Conservation (phyloP, 345 rosid genomes). For the Salix exigua region DNA sequence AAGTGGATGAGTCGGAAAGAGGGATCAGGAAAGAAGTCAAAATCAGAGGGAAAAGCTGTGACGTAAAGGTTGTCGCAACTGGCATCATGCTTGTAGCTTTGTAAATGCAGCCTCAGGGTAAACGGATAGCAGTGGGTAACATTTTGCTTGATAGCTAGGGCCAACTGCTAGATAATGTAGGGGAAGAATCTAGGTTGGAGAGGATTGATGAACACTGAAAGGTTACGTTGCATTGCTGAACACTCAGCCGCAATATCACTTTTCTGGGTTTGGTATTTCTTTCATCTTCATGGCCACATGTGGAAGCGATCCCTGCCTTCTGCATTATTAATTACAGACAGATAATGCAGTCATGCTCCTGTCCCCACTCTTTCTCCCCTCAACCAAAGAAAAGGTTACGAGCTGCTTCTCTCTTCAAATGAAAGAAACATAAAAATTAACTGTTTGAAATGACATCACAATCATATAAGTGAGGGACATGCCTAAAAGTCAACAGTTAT, state of each 20-base stretch:
- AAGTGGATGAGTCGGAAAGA: constrained; percentile 40
- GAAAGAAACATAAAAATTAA: not conserved
- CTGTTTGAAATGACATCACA: not conserved
- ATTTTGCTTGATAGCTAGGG: not conserved
- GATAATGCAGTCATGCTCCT: not conserved
- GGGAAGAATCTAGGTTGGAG: constrained; percentile 22
- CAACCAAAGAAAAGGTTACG: too few relatives aligned
- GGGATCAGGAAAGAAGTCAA: constrained; percentile 31
- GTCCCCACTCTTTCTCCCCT: too few relatives aligned
- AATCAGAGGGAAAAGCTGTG: constrained; percentile 23
- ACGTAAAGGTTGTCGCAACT: not conserved
- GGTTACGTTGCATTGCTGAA: constrained; percentile 44
- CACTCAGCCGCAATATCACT: constrained; percentile 47
- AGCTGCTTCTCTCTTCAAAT: too few relatives aligned
- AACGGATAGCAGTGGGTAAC: not conserved
- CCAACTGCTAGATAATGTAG: constrained; percentile 18
- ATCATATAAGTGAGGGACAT: not conserved
- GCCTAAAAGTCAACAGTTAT: not conserved
- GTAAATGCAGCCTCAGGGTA: not conserved
- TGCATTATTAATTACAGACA: not conserved
- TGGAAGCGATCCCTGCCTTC: constrained; percentile 73
- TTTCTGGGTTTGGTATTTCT: constrained; percentile 55
- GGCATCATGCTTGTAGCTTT: not conserved
- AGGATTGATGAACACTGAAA: constrained; percentile 15
- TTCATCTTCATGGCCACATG: constrained; percentile 30